Base-by-base conservation (phyloP, 2,329 filamentous ascomycete genomes). In the Gaeumannomyces tritici region DNA sequence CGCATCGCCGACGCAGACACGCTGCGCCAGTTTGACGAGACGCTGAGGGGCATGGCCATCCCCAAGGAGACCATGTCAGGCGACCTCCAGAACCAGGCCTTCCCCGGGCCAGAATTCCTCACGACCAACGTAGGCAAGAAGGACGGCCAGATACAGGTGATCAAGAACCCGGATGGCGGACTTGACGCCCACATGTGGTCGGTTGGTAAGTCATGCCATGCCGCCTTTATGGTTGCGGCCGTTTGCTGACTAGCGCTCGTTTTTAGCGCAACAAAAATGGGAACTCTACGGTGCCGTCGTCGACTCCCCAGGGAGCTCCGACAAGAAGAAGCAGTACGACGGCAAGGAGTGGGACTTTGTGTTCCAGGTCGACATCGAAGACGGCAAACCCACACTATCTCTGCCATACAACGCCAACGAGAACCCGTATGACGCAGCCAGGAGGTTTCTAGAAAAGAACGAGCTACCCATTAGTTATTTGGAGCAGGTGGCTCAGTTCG, bases 311-410 rank as follows among this genome's bases (percentile, higher is more conserved):
- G 91, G 89, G 51, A 96, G 91, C 71, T 91, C 87, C 66, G 90
- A 91, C 13, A 86, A 86, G 63, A 92, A 93, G 75, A 85, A 86
- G 9, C 82, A 87, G 63, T 89, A 93, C 71, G 80, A 90, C 1
- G 93, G 93, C 35, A 85, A 96, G 71, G 90, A 93, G 65, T 99
- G 96, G 73, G 95, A 99, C 72, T 97, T 89, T 70, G 93, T 99
- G 11, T 98, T 98, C 68, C 93, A 97, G 70, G 93, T 97, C 29
- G 93, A 96, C 69, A 96, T 97, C 65, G 91, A 96, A 72, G 93
- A 97, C 70, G 93, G 92, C 61, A 93, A 96, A 70, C 93, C 93
- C 15, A 86, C 93, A 0, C 79, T 98, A 57, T 97, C 97, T 74
- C 81, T 98, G n/a, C 92, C 93, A 0, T 98, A 90, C 76, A 97